A percentile compares a stretch with the other conserved stretches of the same genome.
Conservation (phyloP, 345 rosid species). For the Arabidopsis arenosa region DNA sequence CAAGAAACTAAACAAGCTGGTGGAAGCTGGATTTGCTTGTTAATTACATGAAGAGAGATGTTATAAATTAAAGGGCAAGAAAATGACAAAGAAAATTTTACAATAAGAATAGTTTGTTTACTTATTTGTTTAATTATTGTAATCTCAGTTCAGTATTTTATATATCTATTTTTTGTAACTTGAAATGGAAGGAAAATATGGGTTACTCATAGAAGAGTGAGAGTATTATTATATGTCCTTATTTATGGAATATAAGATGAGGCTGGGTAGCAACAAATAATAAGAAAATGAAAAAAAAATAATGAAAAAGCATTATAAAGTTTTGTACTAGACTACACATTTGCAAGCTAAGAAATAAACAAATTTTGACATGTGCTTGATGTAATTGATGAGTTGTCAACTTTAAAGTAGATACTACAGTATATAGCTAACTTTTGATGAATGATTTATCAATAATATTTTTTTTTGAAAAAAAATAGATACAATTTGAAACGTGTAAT, state of each 20-base stretch:
- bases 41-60: slow-evolving; percentile 6
- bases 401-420: too few species aligned
- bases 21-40: slow-evolving; percentile 65
- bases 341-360: not conserved
- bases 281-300: not conserved
- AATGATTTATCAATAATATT: not conserved
- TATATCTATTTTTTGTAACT: not conserved
- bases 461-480: too few species aligned
- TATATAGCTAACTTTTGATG: not conserved
- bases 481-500: not conserved
- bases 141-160: not conserved
- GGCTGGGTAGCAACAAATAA: not conserved
- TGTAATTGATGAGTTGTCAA: slow-evolving; percentile 2
- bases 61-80: not conserved
- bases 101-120: not conserved
- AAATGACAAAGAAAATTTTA: too few species aligned
- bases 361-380: not conserved
- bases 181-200: not conserved
- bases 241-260: not conserved
- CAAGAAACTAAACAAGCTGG: slow-evolving; percentile 68
- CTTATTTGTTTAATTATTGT: not conserved
- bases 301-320: too few species aligned
- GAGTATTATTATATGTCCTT: not conserved
- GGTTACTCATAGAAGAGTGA: not conserved
- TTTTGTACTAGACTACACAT: too few species aligned